These are phyloP conservation scores for Diaporthe sp. DNA, from an alignment of 2,329 filamentous ascomycete genomes.

Conservation along the genomic window DNA sequence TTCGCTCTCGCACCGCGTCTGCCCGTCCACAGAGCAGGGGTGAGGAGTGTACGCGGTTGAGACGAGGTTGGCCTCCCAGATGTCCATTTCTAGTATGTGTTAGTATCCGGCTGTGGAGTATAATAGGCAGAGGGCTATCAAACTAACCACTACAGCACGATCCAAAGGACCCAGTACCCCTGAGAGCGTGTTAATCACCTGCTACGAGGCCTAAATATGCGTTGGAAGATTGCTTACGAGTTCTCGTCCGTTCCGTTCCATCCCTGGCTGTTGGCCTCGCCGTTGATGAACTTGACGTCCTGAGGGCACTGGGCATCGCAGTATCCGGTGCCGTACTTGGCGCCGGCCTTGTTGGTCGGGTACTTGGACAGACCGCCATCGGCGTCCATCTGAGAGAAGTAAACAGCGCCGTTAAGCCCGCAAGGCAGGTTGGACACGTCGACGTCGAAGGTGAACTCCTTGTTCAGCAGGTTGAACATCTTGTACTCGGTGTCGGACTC, in stretches of 20 bases:
- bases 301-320: conserved; percentile 56
- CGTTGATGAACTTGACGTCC: conserved; percentile 59
- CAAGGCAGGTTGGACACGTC: conserved; percentile 74
- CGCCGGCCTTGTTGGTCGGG: conserved; percentile 53
- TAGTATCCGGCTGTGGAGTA: conserved; percentile 51
- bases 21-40: conserved; percentile 63
- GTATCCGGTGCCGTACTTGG: conserved; percentile 64
- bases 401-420: conserved; percentile 75
- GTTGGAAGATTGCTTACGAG: no score
- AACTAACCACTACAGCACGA: not conserved
- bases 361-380: conserved; percentile 58
- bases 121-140: no score
- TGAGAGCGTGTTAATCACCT: no score
- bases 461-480: conserved; percentile 70
- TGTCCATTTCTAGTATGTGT: conserved; percentile 64
- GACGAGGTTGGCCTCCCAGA: conserved; percentile 74
- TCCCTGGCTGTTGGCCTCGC: conserved; percentile 53
- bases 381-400: conserved; percentile 52
- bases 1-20: conserved; percentile 57
- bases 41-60: conserved; percentile 73
- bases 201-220: no score
- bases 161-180: not conserved
- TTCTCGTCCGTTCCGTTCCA: conserved; percentile 45
- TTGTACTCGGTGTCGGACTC: conserved; percentile 50
- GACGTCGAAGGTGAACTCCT: conserved; percentile 76